Conservation (phyloP, 1,284 basidiomycete species). For the Apiotrichum mycotoxinovorans region DNA sequence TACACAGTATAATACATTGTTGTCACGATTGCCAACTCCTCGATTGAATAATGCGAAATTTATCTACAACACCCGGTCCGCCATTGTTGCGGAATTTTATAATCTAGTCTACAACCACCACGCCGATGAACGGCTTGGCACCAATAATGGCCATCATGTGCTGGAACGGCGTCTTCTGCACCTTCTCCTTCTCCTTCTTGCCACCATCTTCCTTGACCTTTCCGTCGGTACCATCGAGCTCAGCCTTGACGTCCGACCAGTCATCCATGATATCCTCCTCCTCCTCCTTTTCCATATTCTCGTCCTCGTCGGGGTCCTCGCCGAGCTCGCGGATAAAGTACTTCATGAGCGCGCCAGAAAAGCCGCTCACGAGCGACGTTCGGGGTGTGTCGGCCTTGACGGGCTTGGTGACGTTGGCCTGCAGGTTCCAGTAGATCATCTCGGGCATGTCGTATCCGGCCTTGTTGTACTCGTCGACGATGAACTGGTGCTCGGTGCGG, state of each 20-base stretch:
- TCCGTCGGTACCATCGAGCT: conserved; percentile 42
- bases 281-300: conserved; percentile 22
- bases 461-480: conserved; percentile 54
- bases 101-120: conserved; percentile 39
- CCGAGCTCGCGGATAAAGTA: conserved; percentile 57
- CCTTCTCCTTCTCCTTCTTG: conserved; percentile 5
- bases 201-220: conserved; percentile 30
- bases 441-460: conserved; percentile 66
- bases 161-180: conserved; percentile 50
- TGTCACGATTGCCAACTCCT: no score
- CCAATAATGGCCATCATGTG: conserved; percentile 59
- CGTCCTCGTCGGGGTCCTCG: conserved; percentile 31
- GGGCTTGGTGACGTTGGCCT: conserved; percentile 48
- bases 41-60: no score
- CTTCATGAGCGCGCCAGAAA: conserved; percentile 65
- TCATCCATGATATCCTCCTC: conserved; percentile 23
- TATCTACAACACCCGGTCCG: no score
- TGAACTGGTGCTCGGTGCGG: conserved; percentile 63
- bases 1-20: no score
- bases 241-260: conserved; percentile 26
- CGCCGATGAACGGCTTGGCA: conserved; percentile 53
- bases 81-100: no score
- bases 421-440: conserved; percentile 51
- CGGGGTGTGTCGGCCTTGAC: conserved; percentile 57
- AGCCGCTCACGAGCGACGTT: conserved; percentile 65